Evolutionary conservation across 164 flowering plant species (phyloP), one percentile per base, ranked within the genome.

Genomic region (Vitis rotundifolia): DNA sequence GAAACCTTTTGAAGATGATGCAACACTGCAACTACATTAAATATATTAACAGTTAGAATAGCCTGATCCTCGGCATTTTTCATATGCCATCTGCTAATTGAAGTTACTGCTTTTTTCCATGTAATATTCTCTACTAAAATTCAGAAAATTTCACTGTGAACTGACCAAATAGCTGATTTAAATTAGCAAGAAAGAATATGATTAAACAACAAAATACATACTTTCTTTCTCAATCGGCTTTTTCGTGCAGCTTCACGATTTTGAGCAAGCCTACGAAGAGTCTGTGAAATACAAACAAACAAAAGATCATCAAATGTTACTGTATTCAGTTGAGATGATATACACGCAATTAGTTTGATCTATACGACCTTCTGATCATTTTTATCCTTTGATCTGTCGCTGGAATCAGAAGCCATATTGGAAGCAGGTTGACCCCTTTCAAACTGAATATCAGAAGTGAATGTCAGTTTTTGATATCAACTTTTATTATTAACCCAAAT

Each of bases 231-330:
- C 67, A 86, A 54, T 22, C 89, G 81, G 73, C 89, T 86, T 73
- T 86, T 86, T 55, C 89, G 77, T 53, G 89, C 89, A 68, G 89
- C 89, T 73, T 86, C 89, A 8, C 89, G 85, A 66, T 86, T 86
- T 70, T 86, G 89, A 54, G 89, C 85, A 69, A 83, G 86, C 64
- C 89, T 76, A 6, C 87, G 81, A 60, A 83, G 87, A 62, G 77
- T 83, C 87, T 86, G 77, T 75, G 64, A 29, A 65, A 57, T 28
- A 47, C 5, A 64, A 50, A 12, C 28, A 66, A 29, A 51, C 19
- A 57, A 60, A 49, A 10, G 14, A 16, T 28, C 48, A 70, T 48
- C 69, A 71, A 15, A 48, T 12, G 48, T 1, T 22, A 67, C 13
- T 29, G 5, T 19, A 66, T 14, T 31, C 16, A 50, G 37, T 15